Base-by-base conservation (phyloP, 2,329 filamentous ascomycete species). In the Periglandula ipomoeae region DNA sequence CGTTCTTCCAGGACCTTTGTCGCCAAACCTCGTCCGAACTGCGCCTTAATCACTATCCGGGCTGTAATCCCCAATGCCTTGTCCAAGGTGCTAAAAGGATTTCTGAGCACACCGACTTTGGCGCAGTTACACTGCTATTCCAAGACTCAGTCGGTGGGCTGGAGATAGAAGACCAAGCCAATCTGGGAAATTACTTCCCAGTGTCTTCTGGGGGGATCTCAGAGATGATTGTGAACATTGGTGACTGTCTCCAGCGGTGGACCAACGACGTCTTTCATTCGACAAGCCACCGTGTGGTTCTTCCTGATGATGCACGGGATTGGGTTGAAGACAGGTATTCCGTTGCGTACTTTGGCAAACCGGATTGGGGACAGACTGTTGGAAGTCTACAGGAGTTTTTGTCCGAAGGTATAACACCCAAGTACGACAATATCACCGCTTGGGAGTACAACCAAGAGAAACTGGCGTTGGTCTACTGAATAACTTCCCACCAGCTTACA, bases 1-100 rank as follows among this genome's bases (percentile, higher is more conserved):
- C 61, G 2, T 91, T 82, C 70, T 90, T 95, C 56, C 85, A 91
- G 56, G 60, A 65, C 6, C 58, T 74, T 40, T 79, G 83, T 60
- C 71, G 70, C 30, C 73, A 74, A 0, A 68, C 74, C 49, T 74
- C 80, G 54, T 79, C 81, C 52, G 79, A 82, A 52, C 65, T 84
- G 9, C 72, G 81, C 2, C 61, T 85, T 23, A 64, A 83, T 15
- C 79, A 84, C 58, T 84, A 68, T 48, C 66, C 66, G 3, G 57
- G 62, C 1, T 56, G 64, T 11, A 57, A 63, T 10, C 58, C n/a
- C 59, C 4, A 56, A 58, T 19, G 51, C 60, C 27, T 57, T 67
- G 6, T 50, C 51, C 3, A 56, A 59, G 19, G 65, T 57, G 1
- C 57, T 58, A 1, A 61, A 3, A 55, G 63, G 7, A 64, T 64